A percentile compares a stretch with the other conserved stretches of the same genome.
These are phyloP conservation scores for Aspergillus calidoustus DNA, from an alignment of 2,329 filamentous ascomycete genomes.

Conservation along the genomic window DNA sequence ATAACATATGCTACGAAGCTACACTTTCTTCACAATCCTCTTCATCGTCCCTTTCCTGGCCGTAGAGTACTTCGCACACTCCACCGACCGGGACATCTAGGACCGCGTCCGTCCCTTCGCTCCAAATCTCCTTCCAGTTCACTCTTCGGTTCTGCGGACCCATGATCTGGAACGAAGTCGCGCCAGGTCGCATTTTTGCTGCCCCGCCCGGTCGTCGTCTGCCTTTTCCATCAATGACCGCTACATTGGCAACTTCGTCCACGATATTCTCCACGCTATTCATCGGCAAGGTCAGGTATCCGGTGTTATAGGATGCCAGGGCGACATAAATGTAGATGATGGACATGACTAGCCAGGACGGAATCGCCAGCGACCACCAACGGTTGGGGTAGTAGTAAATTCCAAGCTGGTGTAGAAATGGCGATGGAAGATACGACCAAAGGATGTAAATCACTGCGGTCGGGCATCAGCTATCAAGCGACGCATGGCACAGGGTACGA, in stretches of 20 bases:
- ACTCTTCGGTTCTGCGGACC: slow-evolving; percentile 49
- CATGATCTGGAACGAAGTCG: slow-evolving; percentile 48
- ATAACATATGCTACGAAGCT: neutral
- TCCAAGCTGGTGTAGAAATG: slow-evolving; percentile 87
- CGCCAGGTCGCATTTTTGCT: slow-evolving; percentile 47
- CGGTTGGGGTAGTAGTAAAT: slow-evolving; percentile 97
- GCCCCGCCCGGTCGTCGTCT: slow-evolving; percentile 53
- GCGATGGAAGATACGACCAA: slow-evolving; percentile 91
- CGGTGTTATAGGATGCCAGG: slow-evolving; percentile 86
- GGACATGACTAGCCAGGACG: slow-evolving; percentile 84
- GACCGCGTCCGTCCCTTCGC: slow-evolving; percentile 90
- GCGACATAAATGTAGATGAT: slow-evolving; percentile 94
- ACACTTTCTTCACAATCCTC: slow-evolving; percentile 27
- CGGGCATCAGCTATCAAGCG: slow-evolving; percentile 12
- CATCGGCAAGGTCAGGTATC: slow-evolving; percentile 82
- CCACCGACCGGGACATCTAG: slow-evolving; percentile 96
- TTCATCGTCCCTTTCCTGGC: slow-evolving; percentile 56
- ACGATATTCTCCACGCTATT: slow-evolving; percentile 84
- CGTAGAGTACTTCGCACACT: slow-evolving; percentile 93
- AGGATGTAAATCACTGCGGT: slow-evolving; percentile 63
- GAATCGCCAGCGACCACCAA: slow-evolving; percentile 96
- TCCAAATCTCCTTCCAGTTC: slow-evolving; percentile 86
- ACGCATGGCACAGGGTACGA: too few species aligned
- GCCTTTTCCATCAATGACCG: slow-evolving; percentile 76
- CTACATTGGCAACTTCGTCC: slow-evolving; percentile 85